Percentiles rank a stretch among this genome's conserved stretches.
Conservation (phyloP, 768 basidiomycete genomes). For the Thelephora ganbajun region DNA sequence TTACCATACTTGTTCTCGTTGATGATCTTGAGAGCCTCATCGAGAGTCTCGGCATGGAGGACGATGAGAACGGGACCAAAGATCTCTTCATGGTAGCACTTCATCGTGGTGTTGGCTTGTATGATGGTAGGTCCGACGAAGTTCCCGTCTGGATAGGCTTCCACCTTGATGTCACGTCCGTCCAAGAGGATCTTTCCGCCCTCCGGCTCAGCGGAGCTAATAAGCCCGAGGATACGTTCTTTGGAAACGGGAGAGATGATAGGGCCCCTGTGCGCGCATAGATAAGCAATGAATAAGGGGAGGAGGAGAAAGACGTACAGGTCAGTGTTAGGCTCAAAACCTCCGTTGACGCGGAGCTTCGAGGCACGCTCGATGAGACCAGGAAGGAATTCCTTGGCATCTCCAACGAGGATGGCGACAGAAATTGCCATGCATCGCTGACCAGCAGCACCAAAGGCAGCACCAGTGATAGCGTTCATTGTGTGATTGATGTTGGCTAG, state of each 20-base stretch:
- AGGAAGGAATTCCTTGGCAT: conserved; percentile 67
- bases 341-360: conserved; percentile 72
- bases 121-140: conserved; percentile 91
- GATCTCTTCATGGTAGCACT: conserved; percentile 89
- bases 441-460: conserved; percentile 93
- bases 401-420: conserved; percentile 78
- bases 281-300: neutral
- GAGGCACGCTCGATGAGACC: conserved; percentile 74
- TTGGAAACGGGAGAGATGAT: conserved; percentile 78
- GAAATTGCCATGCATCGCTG: conserved; percentile 97
- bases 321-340: conserved; percentile 81
- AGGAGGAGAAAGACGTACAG: conserved; percentile 34
- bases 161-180: conserved; percentile 57
- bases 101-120: conserved; percentile 72
- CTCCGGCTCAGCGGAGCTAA: conserved; percentile 60
- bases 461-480: conserved; percentile 84
- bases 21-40: conserved; percentile 82
- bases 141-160: conserved; percentile 76
- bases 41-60: conserved; percentile 67
- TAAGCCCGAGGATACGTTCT: conserved; percentile 57
- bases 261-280: conserved; percentile 37
- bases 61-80: conserved; percentile 86
- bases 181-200: conserved; percentile 83
- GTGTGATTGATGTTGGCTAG: conserved; percentile 85
- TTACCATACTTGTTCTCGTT: conserved; percentile 89